Conservation (phyloP, 2,329 filamentous ascomycete species). For the Xylariales sp. region DNA sequence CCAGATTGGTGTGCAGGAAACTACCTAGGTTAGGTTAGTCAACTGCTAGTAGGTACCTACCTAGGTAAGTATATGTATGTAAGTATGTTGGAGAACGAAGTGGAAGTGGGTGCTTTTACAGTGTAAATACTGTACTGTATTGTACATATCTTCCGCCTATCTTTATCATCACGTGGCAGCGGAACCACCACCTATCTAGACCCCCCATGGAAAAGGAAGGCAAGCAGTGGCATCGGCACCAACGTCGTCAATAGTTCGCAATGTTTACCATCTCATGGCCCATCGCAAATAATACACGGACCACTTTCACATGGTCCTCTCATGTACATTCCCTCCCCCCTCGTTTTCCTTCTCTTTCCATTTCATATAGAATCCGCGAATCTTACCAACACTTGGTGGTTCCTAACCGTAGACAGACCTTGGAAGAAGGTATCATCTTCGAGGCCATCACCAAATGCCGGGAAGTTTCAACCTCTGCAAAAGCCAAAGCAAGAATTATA, state of each 20-base stretch:
- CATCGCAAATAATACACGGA: not conserved
- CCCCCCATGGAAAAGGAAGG: too few relatives aligned
- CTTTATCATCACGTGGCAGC: constrained; percentile 15
- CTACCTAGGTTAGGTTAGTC: too few relatives aligned
- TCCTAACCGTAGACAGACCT: not conserved
- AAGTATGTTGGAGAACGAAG: not conserved
- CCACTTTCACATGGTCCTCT: too few relatives aligned
- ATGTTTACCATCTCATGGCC: not conserved
- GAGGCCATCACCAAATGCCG: constrained; percentile 11
- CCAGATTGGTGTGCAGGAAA: not conserved
- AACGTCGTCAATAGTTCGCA: not conserved
- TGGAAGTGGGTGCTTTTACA: not conserved
- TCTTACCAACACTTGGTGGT: not conserved
- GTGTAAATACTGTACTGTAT: not conserved
- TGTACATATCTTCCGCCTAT: too few relatives aligned
- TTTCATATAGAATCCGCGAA: too few relatives aligned
- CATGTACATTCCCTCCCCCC: too few relatives aligned
- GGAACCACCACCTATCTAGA: not conserved
- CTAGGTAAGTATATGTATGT: too few relatives aligned
- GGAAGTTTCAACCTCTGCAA: not conserved
- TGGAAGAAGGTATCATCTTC: constrained; percentile 5
- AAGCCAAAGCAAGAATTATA: not conserved
- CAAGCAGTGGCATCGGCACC: too few relatives aligned
- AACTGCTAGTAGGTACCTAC: too few relatives aligned
- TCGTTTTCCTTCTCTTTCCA: too few relatives aligned